Percentiles rank a stretch among this genome's conserved stretches.
These are phyloP conservation scores for Mucuna pruriens DNA, from an alignment of 306 rosid genomes.

Conservation along the genomic window DNA sequence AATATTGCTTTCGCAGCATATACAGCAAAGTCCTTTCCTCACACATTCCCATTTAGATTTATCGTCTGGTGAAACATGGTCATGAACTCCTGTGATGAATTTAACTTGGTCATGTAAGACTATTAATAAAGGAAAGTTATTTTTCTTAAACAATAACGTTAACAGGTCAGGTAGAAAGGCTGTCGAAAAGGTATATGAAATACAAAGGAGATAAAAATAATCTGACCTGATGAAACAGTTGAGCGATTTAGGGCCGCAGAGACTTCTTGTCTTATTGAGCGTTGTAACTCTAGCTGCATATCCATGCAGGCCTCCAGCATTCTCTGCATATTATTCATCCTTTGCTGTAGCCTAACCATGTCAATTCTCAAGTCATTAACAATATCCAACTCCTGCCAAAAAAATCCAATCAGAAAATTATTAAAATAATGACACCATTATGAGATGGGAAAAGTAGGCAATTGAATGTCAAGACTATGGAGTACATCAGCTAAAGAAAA, in stretches of 20 bases:
- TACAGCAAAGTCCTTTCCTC: conserved; percentile 90
- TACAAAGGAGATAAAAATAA: not conserved
- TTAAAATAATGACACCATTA: conserved; percentile 1
- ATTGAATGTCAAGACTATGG: conserved; percentile 20
- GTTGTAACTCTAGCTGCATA: conserved; percentile 99
- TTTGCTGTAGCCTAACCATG: conserved; percentile 95
- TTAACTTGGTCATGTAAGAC: conserved; percentile 28
- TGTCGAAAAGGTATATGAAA: not conserved
- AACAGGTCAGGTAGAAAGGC: conserved; percentile 9
- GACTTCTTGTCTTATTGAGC: conserved; percentile 93
- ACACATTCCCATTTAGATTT: conserved; percentile 88
- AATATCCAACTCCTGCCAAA: conserved; percentile 82
- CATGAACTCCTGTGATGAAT: conserved; percentile 53
- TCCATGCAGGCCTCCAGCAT: conserved; percentile 99
- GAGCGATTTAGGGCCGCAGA: conserved; percentile 94
- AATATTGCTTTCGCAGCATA: conserved; percentile 72
- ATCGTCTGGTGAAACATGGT: conserved; percentile 56
- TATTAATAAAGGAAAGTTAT: conserved; percentile 1
- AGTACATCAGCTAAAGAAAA: conserved; percentile 44
- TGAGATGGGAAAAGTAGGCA: conserved; percentile 10
- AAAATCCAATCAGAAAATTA: conserved; percentile 15
- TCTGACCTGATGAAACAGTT: conserved; percentile 68
- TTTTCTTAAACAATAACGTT: not conserved
- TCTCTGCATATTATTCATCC: conserved; percentile 92
- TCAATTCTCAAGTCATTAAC: conserved; percentile 91